phyloP scores from a whole-genome alignment of 805 yeast species.

The Sugiyamaella chiloensis region DNA sequence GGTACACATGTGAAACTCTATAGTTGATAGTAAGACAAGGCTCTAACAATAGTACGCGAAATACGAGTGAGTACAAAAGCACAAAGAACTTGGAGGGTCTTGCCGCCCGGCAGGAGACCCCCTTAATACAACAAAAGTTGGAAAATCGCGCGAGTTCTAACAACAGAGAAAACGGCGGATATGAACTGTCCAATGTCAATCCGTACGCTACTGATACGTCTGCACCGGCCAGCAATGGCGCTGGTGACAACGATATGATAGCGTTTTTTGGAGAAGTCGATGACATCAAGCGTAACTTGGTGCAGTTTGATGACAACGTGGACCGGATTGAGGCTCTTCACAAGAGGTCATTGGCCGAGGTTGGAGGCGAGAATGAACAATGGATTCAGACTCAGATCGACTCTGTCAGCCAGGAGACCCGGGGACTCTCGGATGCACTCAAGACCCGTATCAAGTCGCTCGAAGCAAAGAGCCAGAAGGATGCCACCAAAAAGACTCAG shows the following conservation, averaged over 20 bases:
- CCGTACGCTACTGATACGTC: conserved; percentile 18
- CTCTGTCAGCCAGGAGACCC: conserved; percentile 69
- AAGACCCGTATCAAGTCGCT: conserved; percentile 73
- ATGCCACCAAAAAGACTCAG: conserved; percentile 81
- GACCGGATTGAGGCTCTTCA: conserved; percentile 69
- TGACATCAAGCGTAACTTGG: conserved; percentile 63
- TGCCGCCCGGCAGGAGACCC: too few relatives aligned
- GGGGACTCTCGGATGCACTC: conserved; percentile 69
- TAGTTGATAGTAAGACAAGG: not conserved
- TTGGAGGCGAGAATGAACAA: conserved; percentile 60
- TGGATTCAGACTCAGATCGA: conserved; percentile 74
- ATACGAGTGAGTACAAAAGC: conserved; percentile 2
- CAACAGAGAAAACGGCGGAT: conserved; percentile 14
- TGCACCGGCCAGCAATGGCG: conserved; percentile 7
- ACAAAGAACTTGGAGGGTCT: too few relatives aligned
- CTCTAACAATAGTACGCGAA: conserved; percentile 2
- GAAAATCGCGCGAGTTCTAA: too few relatives aligned
- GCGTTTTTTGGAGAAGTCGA: conserved; percentile 68
- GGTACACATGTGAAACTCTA: too few relatives aligned
- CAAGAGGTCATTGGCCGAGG: conserved; percentile 65
- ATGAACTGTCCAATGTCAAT: conserved; percentile 22
- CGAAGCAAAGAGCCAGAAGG: conserved; percentile 52
- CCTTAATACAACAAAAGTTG: too few relatives aligned
- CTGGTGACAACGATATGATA: conserved; percentile 48
- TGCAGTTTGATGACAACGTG: conserved; percentile 65